Conservation (phyloP, 2,329 filamentous ascomycete genomes). For the Fusarium brevicatenulatum region DNA sequence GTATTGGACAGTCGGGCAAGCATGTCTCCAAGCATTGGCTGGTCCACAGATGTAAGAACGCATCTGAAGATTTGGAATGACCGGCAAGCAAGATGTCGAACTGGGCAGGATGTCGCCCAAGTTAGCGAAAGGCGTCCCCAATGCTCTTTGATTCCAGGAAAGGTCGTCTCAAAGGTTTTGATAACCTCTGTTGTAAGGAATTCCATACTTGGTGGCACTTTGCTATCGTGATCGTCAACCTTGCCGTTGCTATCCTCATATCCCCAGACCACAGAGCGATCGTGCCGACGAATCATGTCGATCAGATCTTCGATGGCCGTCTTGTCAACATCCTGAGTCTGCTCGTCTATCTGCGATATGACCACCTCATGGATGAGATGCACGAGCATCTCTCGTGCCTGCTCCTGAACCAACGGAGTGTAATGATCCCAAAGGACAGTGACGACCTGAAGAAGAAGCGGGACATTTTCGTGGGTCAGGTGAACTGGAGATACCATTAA, state of each 20-base stretch:
- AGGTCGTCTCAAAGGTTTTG: constrained; percentile 84
- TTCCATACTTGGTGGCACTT: constrained; percentile 89
- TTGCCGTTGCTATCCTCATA: constrained; percentile 93
- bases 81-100: constrained; percentile 91
- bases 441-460: constrained; percentile 88
- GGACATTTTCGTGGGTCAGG: constrained; percentile 80
- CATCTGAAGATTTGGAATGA: constrained; percentile 98
- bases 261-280: constrained; percentile 86
- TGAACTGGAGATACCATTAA: constrained; percentile 93
- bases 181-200: constrained; percentile 84
- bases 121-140: constrained; percentile 91
- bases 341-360: constrained; percentile 79
- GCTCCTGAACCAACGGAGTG: constrained; percentile 92
- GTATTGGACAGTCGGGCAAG: constrained; percentile 94
- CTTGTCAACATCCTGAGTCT: constrained; percentile 69
- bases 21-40: constrained; percentile 97
- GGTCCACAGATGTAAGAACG: constrained; percentile 89
- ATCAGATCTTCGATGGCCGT: constrained; percentile 87
- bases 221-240: constrained; percentile 76
- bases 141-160: constrained; percentile 86
- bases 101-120: constrained; percentile 97
- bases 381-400: constrained; percentile 96
- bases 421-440: constrained; percentile 98
- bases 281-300: constrained; percentile 85
- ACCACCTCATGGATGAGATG: constrained; percentile 97